phyloP scores from a whole-genome alignment of 495 filamentous ascomycete species.

The Aspergillus sparsus region DNA sequence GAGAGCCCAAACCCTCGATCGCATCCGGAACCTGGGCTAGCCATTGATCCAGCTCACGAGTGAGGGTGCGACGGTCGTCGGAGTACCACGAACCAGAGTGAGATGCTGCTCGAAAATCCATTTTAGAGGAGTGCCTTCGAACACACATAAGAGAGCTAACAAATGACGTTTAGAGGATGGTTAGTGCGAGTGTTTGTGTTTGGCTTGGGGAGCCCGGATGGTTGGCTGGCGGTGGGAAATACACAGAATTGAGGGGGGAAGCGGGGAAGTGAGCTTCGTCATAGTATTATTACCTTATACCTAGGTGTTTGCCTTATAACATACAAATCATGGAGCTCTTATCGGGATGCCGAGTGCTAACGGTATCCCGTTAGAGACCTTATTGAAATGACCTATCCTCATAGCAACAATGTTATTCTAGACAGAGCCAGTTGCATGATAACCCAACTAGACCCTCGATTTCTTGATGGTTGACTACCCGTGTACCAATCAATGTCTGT shows the following conservation, averaged over 20 bases:
- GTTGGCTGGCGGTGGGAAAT: slow-evolving; percentile 10
- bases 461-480: too few relatives aligned
- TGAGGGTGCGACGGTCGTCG: slow-evolving; percentile 56
- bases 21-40: slow-evolving; percentile 68
- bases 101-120: slow-evolving; percentile 65
- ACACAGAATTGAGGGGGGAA: slow-evolving; percentile 25
- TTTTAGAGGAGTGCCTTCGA: slow-evolving; percentile 26
- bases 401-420: too few relatives aligned
- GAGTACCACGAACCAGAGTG: slow-evolving; percentile 90
- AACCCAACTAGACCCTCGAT: too few relatives aligned
- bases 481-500: too few relatives aligned
- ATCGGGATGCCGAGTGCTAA: slow-evolving; percentile 17
- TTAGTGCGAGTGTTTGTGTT: neutral
- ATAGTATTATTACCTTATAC: slow-evolving; percentile 1
- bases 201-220: slow-evolving; percentile 2
- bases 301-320: neutral
- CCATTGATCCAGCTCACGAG: slow-evolving; percentile 74
- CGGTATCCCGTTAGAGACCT: slow-evolving; percentile 15
- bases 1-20: slow-evolving; percentile 54
- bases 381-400: too few relatives aligned
- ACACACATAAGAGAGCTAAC: neutral
- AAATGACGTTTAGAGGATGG: neutral
- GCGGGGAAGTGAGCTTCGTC: slow-evolving; percentile 28
- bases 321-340: neutral
- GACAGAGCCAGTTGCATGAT: too few relatives aligned